Conservation (phyloP, 768 basidiomycete genomes). For the Amanita subjunquillea region DNA sequence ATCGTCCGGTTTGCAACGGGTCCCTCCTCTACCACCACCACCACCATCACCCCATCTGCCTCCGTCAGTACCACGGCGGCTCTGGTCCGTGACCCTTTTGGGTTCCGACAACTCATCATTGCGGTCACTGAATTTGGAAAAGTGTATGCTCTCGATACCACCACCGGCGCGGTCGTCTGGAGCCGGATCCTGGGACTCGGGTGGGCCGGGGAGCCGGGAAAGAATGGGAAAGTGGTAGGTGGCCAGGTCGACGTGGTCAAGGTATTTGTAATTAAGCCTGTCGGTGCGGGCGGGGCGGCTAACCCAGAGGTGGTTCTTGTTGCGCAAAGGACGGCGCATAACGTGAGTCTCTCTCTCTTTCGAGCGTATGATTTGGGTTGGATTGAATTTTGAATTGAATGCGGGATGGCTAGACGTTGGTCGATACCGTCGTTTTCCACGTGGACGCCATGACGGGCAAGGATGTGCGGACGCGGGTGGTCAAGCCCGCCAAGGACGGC, state of each 20-base stretch:
- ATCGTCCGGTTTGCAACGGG: slow-evolving; percentile 62
- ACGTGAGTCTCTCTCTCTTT: slow-evolving; percentile 31
- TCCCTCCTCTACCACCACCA: slow-evolving; percentile 44
- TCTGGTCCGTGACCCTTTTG: slow-evolving; percentile 63
- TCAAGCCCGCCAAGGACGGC: neutral
- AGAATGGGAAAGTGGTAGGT: slow-evolving; percentile 23
- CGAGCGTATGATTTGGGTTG: neutral
- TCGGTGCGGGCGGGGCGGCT: neutral
- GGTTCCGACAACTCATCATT: slow-evolving; percentile 78
- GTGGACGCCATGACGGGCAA: slow-evolving; percentile 72
- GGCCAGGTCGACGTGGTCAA: slow-evolving; percentile 48
- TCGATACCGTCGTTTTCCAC: slow-evolving; percentile 70
- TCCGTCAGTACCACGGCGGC: slow-evolving; percentile 18
- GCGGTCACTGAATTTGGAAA: slow-evolving; percentile 64
- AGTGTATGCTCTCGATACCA: slow-evolving; percentile 73
- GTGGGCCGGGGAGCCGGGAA: slow-evolving; percentile 31
- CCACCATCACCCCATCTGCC: slow-evolving; percentile 11
- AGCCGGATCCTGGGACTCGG: slow-evolving; percentile 66
- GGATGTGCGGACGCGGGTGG: slow-evolving; percentile 21
- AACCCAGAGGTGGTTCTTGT: slow-evolving; percentile 48
- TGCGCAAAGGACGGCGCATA: slow-evolving; percentile 48
- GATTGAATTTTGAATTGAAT: neutral
- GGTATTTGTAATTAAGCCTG: slow-evolving; percentile 37
- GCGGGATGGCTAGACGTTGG: slow-evolving; percentile 30
- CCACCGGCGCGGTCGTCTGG: slow-evolving; percentile 74